phyloP scores from a whole-genome alignment of 176 grass and related monocot genomes.

The Aegilops bicornis region DNA sequence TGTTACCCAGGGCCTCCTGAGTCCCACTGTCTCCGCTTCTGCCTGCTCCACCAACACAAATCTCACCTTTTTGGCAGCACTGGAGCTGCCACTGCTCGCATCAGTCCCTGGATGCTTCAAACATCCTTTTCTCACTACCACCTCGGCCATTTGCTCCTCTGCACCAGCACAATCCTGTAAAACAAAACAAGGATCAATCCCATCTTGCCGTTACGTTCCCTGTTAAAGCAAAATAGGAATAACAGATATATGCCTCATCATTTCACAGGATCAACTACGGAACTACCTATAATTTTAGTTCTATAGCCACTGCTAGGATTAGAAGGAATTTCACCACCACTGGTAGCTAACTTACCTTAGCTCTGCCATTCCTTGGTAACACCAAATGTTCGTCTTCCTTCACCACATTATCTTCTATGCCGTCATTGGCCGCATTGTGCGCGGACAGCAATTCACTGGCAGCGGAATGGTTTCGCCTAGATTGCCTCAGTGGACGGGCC shows the following conservation, averaged over 20 bases:
- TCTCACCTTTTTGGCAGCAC: slow-evolving; percentile 42
- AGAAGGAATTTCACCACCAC: background rate
- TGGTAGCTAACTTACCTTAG: background rate
- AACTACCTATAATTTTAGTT: background rate
- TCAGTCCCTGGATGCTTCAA: slow-evolving; percentile 31
- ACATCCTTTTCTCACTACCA: slow-evolving; percentile 40
- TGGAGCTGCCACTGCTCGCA: background rate
- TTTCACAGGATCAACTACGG: background rate
- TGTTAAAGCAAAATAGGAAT: slow-evolving; percentile 3
- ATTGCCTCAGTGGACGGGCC: background rate
- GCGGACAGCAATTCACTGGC: background rate
- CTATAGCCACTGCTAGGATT: background rate
- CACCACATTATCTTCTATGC: background rate
- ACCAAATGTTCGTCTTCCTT: background rate
- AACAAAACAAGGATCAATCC: slow-evolving; percentile 3
- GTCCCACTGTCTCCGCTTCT: background rate
- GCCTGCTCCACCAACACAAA: slow-evolving; percentile 27
- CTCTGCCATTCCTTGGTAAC: background rate
- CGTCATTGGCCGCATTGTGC: background rate
- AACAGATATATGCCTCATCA: slow-evolving; percentile 25
- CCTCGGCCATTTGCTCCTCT: background rate
- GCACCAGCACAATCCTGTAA: background rate
- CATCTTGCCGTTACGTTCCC: background rate
- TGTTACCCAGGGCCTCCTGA: background rate
- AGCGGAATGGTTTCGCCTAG: background rate